A percentile compares a stretch with the other conserved stretches of the same genome.
Evolutionary conservation across 768 basidiomycete species (phyloP).

Genomic region (Lentinula boryana): DNA sequence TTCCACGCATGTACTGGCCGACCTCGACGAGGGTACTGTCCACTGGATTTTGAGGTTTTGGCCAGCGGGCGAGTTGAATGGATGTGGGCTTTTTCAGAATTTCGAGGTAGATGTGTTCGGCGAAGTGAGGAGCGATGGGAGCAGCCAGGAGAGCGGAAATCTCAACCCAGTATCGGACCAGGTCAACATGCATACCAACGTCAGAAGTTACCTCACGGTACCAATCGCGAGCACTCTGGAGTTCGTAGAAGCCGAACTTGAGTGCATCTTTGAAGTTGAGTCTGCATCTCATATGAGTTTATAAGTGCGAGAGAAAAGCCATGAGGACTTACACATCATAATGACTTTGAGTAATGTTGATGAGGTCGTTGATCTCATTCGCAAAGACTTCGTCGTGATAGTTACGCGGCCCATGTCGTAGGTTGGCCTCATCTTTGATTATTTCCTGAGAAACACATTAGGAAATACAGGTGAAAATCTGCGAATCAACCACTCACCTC

Average conservation of each 20-base stretch:
- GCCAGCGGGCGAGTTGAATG: slow-evolving; percentile 83
- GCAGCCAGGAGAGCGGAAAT: slow-evolving; percentile 72
- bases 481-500: slow-evolving; percentile 44
- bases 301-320: not conserved
- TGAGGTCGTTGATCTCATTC: slow-evolving; percentile 83
- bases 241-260: slow-evolving; percentile 93
- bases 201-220: slow-evolving; percentile 91
- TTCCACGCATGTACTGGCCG: slow-evolving; percentile 79
- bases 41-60: slow-evolving; percentile 52
- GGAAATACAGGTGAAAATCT: not conserved
- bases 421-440: slow-evolving; percentile 58
- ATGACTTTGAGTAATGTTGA: slow-evolving; percentile 73
- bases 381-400: slow-evolving; percentile 91
- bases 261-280: slow-evolving; percentile 94
- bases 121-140: slow-evolving; percentile 90
- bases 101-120: slow-evolving; percentile 83
- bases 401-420: slow-evolving; percentile 70
- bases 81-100: slow-evolving; percentile 71
- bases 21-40: slow-evolving; percentile 68
- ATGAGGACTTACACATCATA: slow-evolving; percentile 66
- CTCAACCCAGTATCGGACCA: slow-evolving; percentile 83
- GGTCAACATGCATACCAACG: slow-evolving; percentile 85
- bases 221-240: slow-evolving; percentile 90
- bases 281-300: slow-evolving; percentile 30
- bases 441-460: slow-evolving; percentile 57